Evolutionary conservation across 2,329 filamentous ascomycete genomes (phyloP), one percentile per base, ranked within the genome.

Genomic region (Epichloe bromicola): DNA sequence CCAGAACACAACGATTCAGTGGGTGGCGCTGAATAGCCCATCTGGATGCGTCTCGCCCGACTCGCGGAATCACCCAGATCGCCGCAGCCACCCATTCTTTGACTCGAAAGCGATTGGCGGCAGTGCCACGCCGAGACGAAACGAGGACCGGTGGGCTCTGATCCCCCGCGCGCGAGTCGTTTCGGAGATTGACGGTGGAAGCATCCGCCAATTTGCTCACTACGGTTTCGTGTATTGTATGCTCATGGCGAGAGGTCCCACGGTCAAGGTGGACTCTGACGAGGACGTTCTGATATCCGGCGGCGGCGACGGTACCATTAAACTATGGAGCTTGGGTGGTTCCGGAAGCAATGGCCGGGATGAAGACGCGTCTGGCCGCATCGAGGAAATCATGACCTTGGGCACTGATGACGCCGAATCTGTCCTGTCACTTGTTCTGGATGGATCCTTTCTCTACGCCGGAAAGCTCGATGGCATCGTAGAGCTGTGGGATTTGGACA

Each of bases 211-310:
- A 60, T 98, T 95, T 68, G 89, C 93, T 1, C 93, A 98, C 65
- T 91, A 84, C 65, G 93, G 94, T 43, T 97, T 96, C 64, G 83
- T 98, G 0, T 96, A 96, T 66, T 94, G 89, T 66, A 97, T 97
- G 91, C 75, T 95, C 5, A 75, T 98, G 53, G 83, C 88, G 1
- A 82, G 79, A 54, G 87, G 86, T 0, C 75, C 77, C 0, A 80
- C 77, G 0, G 73, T 80, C 2, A 75, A 88, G 6, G 76, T 88
- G 4, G 84, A 84, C 6, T 74, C 79, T 0, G 82, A 87, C 1
- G 81, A 85, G 26, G 90, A 97, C 58, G 82, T 95, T 1, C 66
- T 98, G 38, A 80, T 98, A 34, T 95, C 91, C 0, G 93, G 90
- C 8, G 90, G 88, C 37, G 94, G 93, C 34, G 93, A 97, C 62